phyloP scores from a whole-genome alignment of 2,329 filamentous ascomycete species.

The Keithomyces neogunnii region DNA sequence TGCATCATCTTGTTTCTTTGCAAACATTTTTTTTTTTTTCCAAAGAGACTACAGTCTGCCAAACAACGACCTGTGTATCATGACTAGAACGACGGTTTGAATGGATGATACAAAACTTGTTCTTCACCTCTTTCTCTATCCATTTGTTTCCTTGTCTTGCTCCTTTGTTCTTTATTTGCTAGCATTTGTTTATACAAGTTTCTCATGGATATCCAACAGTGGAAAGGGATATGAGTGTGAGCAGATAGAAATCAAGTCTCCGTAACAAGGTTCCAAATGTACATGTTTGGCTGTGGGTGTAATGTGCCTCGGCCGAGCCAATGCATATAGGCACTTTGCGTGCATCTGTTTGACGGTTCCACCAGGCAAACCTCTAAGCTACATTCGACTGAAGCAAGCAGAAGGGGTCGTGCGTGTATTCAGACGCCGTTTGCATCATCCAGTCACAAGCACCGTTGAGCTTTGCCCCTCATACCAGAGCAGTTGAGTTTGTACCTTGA shows the following conservation, averaged over 20 bases:
- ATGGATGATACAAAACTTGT: neutral
- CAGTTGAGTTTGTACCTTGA: no score
- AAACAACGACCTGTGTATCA: neutral
- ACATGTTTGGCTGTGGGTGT: no score
- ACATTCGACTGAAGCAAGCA: no score
- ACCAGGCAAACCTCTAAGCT: no score
- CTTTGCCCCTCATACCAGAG: no score
- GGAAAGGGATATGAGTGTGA: neutral
- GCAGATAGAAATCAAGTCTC: neutral
- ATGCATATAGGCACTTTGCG: no score
- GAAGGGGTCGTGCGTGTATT: no score
- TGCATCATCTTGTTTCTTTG: neutral
- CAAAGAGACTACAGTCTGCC: neutral
- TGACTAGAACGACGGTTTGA: neutral
- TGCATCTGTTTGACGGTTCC: no score
- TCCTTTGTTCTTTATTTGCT: neutral
- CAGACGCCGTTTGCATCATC: no score
- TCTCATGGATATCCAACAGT: neutral
- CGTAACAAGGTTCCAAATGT: no score
- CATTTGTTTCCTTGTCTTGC: neutral
- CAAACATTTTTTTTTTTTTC: neutral
- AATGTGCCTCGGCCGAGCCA: no score
- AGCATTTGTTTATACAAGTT: neutral
- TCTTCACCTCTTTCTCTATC: neutral
- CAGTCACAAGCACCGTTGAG: no score